Evolutionary conservation across 495 filamentous ascomycete species (phyloP).

Genomic region (Hypoxylon trugodes): DNA sequence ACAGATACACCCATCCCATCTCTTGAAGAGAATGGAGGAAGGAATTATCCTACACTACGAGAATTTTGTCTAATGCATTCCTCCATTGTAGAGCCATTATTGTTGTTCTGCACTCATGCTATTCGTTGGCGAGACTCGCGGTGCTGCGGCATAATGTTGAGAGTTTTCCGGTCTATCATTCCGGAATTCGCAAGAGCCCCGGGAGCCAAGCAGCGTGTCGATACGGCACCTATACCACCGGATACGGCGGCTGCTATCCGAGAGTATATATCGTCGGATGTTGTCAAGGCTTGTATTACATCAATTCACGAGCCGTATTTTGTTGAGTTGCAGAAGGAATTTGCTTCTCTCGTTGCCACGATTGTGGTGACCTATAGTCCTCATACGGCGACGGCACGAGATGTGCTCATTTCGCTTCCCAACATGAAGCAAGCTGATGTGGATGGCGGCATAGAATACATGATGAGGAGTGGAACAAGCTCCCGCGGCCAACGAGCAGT

Average conservation of each 20-base stretch:
- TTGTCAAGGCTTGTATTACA: constrained; percentile 82
- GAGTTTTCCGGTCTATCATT: constrained; percentile 83
- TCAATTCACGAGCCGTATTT: constrained; percentile 95
- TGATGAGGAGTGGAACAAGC: constrained; percentile 59
- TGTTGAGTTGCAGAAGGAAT: constrained; percentile 93
- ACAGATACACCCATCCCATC: constrained; percentile 11
- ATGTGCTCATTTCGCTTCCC: constrained; percentile 63
- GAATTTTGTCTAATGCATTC: constrained; percentile 83
- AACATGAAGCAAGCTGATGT: constrained; percentile 65
- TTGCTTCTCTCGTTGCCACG: constrained; percentile 85
- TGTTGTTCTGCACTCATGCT: constrained; percentile 90
- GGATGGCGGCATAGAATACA: constrained; percentile 65
- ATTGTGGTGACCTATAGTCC: constrained; percentile 79
- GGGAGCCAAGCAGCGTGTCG: constrained; percentile 12
- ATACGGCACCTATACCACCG: constrained; percentile 57
- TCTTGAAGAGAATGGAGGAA: constrained; percentile 14
- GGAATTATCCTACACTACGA: constrained; percentile 65
- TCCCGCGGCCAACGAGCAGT: constrained; percentile 80
- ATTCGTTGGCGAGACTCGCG: constrained; percentile 90
- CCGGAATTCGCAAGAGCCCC: constrained; percentile 69
- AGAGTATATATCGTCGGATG: constrained; percentile 88
- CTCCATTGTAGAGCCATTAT: constrained; percentile 81
- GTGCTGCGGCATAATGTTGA: constrained; percentile 84
- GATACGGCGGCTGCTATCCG: constrained; percentile 71
- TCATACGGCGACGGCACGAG: constrained; percentile 65